These are phyloP conservation scores for Radiomyces spectabilis DNA, from an alignment of 192 early-diverging fungal species.

Conservation along the genomic window DNA sequence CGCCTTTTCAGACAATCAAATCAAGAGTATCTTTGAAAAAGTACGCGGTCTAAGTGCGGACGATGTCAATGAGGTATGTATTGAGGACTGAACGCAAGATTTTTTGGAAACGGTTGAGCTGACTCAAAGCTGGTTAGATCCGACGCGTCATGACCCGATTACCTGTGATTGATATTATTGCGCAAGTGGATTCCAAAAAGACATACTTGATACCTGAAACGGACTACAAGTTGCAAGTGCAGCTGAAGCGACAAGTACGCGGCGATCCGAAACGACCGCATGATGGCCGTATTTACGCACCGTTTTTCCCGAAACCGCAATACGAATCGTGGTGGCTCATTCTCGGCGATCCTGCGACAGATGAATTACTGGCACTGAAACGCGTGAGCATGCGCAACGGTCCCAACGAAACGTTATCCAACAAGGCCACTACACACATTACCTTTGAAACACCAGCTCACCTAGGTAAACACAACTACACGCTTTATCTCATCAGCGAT, in stretches of 20 bases:
- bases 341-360: slow-evolving; percentile 52
- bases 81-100: background rate
- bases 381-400: slow-evolving; percentile 61
- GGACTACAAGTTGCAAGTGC: slow-evolving; percentile 14
- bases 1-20: slow-evolving; percentile 7
- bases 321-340: slow-evolving; percentile 93
- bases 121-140: slow-evolving; percentile 21
- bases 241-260: slow-evolving; percentile 1
- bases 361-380: slow-evolving; percentile 77
- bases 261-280: slow-evolving; percentile 24
- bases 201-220: slow-evolving; percentile 31
- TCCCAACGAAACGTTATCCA: slow-evolving; percentile 29
- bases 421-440: slow-evolving; percentile 36
- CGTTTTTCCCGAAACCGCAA: slow-evolving; percentile 85
- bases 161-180: slow-evolving; percentile 37
- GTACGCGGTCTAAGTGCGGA: slow-evolving; percentile 3
- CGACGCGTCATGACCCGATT: slow-evolving; percentile 35
- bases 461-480: slow-evolving; percentile 49
- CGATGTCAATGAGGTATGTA: slow-evolving; percentile 15
- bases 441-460: slow-evolving; percentile 65
- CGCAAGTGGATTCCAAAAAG: slow-evolving; percentile 37
- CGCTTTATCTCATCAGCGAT: slow-evolving; percentile 91
- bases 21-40: slow-evolving; percentile 15
- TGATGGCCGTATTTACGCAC: slow-evolving; percentile 64
- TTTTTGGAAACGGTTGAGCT: background rate